Evolutionary conservation across 257 asterid species (phyloP), one percentile per base, ranked within the genome.

Genomic region (Euphrasia confusa): DNA sequence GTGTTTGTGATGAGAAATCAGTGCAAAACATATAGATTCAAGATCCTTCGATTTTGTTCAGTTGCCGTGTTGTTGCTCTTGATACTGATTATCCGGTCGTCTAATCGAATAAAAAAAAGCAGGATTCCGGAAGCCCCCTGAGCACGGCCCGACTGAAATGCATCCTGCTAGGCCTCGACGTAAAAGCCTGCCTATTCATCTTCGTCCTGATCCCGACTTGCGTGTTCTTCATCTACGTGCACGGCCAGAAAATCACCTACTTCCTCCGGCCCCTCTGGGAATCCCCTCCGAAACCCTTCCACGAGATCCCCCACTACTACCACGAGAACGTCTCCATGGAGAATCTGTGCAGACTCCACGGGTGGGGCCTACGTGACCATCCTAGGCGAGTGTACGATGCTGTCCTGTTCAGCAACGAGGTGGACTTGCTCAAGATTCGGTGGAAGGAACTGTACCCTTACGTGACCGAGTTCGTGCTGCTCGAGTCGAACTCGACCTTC

Each of bases 351-450:
- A 87, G 75, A 58, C 95, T 90, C 61, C 94, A 90, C 7, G 94
- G 97, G 4, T 90, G 97, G 97, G 86, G 84, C 4, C 64, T 77
- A 9, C 90, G 97, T 0, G 92, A 90, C 63, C 83, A 72, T 39
- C 97, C 97, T 0, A 75, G 97, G 52, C 86, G 90, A 1, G 95
- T 87, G 0, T 90, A 76, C 72, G 97, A 90, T 63, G 97, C 97
- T 1, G 94, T 90, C 7, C 37, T 90, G 49, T 90, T 90, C 71
- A 90, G 90, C 72, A 84, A 87, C 14, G 97, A 90, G 75, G 78
- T 81, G 0, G 97, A 90, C 65, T 76, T 87, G 71, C 92, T 90
- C 17, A 83, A 81, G 17, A 64, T 90, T 18, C 84, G 97, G 1
- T 90, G 95, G 97, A 84, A 87, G 68, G 97, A 90, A 58, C 69